Evolutionary conservation across 306 rosid species (phyloP).

Genomic region (Gastrolobium bilobum): DNA sequence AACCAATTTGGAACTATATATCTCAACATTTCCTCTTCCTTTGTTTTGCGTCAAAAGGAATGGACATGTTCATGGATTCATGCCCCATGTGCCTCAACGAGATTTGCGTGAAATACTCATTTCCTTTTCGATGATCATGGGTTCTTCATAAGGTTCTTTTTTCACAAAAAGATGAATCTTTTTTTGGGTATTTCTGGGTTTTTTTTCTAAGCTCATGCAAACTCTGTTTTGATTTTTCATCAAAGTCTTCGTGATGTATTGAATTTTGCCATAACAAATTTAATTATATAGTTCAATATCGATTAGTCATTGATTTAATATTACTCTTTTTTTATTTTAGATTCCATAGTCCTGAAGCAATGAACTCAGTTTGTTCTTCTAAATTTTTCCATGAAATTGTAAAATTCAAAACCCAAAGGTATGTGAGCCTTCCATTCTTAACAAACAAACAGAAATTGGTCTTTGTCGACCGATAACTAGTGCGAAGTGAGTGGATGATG

Average conservation of each 20-base stretch:
- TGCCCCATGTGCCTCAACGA: neutral
- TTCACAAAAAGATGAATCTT: conserved; percentile 48
- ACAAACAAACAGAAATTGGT: too few relatives aligned
- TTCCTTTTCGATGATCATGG: conserved; percentile 58
- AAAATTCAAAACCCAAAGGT: too few relatives aligned
- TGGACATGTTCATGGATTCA: conserved; percentile 52
- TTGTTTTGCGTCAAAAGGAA: conserved; percentile 69
- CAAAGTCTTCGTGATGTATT: conserved; percentile 64
- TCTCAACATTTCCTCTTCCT: too few relatives aligned
- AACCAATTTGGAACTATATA: too few relatives aligned
- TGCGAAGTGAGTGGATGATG: too few relatives aligned
- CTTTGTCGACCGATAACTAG: too few relatives aligned
- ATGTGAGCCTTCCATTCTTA: too few relatives aligned
- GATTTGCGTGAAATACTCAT: conserved; percentile 42
- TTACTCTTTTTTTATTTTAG: conserved; percentile 46
- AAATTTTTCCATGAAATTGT: conserved; percentile 34
- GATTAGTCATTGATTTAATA: neutral
- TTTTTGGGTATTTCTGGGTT: conserved; percentile 50
- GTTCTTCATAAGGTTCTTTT: conserved; percentile 41
- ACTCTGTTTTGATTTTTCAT: conserved; percentile 61
- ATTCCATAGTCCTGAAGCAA: conserved; percentile 17
- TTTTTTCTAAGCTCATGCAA: conserved; percentile 60
- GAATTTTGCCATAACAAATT: conserved; percentile 5
- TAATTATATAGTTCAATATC: neutral
- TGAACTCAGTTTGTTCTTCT: conserved; percentile 38